phyloP scores from a whole-genome alignment of 176 grass and related monocot species.

The Dendrocalamus sinicus region DNA sequence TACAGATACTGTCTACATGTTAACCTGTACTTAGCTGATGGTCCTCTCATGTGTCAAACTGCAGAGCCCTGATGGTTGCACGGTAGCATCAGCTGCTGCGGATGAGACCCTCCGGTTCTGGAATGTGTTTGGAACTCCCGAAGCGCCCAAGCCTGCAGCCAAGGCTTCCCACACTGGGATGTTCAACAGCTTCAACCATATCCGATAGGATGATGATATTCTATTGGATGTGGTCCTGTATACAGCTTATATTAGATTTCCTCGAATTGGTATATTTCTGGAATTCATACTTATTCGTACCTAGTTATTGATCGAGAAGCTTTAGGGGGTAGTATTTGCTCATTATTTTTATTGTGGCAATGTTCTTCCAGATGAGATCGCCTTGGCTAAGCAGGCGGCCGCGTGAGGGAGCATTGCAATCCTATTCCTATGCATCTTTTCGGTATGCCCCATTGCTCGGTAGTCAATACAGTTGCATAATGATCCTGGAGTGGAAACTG shows the following conservation, averaged over 20 bases:
- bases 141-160: slow-evolving; percentile 57
- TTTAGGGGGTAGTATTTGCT: background rate
- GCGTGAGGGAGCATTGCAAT: background rate
- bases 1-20: background rate
- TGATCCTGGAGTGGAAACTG: background rate
- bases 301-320: background rate
- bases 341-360: background rate
- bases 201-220: slow-evolving; percentile 52
- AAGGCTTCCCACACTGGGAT: slow-evolving; percentile 51
- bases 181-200: slow-evolving; percentile 74
- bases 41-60: slow-evolving; percentile 16
- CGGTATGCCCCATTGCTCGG: background rate
- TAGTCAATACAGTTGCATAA: background rate
- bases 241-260: background rate
- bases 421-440: background rate
- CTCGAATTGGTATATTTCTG: slow-evolving; percentile 18
- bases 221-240: slow-evolving; percentile 27
- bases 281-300: background rate
- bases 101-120: slow-evolving; percentile 76
- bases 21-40: slow-evolving; percentile 36
- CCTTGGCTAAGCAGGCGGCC: background rate
- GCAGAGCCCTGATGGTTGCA: slow-evolving; percentile 78
- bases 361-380: slow-evolving; percentile 15
- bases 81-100: slow-evolving; percentile 68
- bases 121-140: slow-evolving; percentile 70